Conservation (phyloP, 441 rosid species). For the Adansonia grandidieri region DNA sequence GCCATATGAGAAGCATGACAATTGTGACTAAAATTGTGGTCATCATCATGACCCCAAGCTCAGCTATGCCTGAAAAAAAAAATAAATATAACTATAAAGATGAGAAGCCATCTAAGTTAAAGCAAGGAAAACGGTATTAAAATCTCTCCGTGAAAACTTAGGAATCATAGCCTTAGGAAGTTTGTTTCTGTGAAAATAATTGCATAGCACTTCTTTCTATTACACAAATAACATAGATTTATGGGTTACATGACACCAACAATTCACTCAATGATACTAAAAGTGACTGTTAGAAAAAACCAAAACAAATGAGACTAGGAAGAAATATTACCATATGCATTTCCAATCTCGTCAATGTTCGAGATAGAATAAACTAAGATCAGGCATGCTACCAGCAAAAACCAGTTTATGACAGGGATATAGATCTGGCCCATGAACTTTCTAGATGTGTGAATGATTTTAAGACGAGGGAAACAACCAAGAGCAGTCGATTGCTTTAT, state of each 20-base stretch:
- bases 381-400: conserved; percentile 83
- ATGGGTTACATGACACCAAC: neutral
- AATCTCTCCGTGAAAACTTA: neutral
- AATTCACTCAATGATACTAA: neutral
- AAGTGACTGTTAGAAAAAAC: too few relatives aligned
- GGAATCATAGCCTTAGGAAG: neutral
- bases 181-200: neutral
- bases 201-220: neutral
- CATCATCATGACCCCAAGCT: conserved; percentile 99
- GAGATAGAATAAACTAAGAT: conserved; percentile 75
- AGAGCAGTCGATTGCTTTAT: conserved; percentile 94
- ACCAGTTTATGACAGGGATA: conserved; percentile 98
- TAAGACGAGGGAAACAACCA: conserved; percentile 97
- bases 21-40: conserved; percentile 84
- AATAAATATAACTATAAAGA: conserved; percentile 20
- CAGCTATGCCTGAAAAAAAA: conserved; percentile 77
- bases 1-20: conserved; percentile 99
- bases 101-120: conserved; percentile 11
- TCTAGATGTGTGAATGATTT: conserved; percentile 94
- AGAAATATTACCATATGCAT: conserved; percentile 84
- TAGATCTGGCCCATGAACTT: conserved; percentile 98
- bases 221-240: neutral
- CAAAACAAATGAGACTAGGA: conserved; percentile 1
- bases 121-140: conserved; percentile 11
- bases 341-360: conserved; percentile 87